phyloP scores from a whole-genome alignment of 306 rosid genomes.

The Gynostemma pentaphyllum region DNA sequence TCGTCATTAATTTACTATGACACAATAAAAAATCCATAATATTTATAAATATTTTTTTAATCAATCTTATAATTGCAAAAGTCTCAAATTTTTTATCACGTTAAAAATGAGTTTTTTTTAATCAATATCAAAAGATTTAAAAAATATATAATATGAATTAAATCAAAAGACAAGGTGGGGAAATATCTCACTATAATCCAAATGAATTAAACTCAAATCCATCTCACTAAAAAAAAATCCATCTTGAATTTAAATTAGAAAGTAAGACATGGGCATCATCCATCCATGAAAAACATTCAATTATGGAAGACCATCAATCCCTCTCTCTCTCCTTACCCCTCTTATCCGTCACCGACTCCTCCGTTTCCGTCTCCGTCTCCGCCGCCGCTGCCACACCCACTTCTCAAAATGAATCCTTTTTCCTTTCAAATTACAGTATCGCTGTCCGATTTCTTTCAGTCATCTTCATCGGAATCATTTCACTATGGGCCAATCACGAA shows the following conservation, averaged over 20 bases:
- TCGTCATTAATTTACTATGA: too few species aligned
- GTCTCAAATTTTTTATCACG: too few species aligned
- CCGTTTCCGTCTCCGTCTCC: neutral
- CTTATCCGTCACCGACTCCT: neutral
- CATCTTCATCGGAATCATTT: conserved; percentile 21
- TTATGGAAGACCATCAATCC: neutral
- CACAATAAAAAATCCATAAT: too few species aligned
- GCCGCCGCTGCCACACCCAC: conserved; percentile 5
- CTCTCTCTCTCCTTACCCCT: conserved; percentile 6
- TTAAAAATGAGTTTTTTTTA: too few species aligned
- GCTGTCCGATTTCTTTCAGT: conserved; percentile 21
- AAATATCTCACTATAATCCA: neutral
- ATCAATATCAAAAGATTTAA: neutral
- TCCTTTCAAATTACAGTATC: conserved; percentile 11
- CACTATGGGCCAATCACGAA: conserved; percentile 54
- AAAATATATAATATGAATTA: neutral
- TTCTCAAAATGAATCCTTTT: neutral
- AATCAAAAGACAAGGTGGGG: neutral
- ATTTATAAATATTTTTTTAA: too few species aligned
- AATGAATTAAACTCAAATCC: too few species aligned
- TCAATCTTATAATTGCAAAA: too few species aligned
- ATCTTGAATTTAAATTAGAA: too few species aligned
- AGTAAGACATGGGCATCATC: neutral
- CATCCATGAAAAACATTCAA: neutral
- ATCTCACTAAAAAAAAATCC: too few species aligned